Conservation (phyloP, 2,329 filamentous ascomycete genomes). For the Neofusicoccum sp. region DNA sequence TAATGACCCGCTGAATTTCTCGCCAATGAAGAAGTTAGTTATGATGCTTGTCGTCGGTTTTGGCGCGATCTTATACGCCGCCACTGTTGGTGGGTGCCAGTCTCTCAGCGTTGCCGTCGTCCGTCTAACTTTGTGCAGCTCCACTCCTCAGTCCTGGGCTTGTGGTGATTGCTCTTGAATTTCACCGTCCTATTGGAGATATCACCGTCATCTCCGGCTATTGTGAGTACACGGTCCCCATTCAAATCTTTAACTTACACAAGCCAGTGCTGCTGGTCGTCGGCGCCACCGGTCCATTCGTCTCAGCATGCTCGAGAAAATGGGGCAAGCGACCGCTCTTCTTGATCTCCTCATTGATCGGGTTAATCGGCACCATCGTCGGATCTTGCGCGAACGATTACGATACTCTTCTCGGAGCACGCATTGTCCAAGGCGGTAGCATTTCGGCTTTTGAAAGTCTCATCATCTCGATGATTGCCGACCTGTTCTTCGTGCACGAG, state of each 20-base stretch:
- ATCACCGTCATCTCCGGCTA: constrained; percentile 43
- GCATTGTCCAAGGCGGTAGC: constrained; percentile 48
- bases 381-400: constrained; percentile 47
- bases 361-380: constrained; percentile 33
- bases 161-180: constrained; percentile 36
- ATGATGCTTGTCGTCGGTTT: constrained; percentile 38
- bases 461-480: constrained; percentile 43
- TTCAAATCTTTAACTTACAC: background rate
- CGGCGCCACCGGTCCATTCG: constrained; percentile 33
- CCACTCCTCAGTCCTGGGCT: constrained; percentile 41
- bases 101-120: background rate
- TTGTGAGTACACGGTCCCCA: background rate
- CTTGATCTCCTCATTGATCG: constrained; percentile 41
- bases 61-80: constrained; percentile 37
- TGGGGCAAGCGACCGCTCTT: constrained; percentile 52
- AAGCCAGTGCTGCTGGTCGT: constrained; percentile 36
- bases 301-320: constrained; percentile 45
- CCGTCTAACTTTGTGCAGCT: constrained; percentile 27
- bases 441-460: constrained; percentile 41
- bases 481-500: constrained; percentile 54
- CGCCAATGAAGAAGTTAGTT: constrained; percentile 34
- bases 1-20: constrained; percentile 42
- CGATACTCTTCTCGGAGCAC: constrained; percentile 50
- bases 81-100: background rate
- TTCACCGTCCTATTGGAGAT: constrained; percentile 31